These are phyloP conservation scores for Rhizophagus prolifer DNA, from an alignment of 192 early-diverging fungal species.

Conservation along the genomic window DNA sequence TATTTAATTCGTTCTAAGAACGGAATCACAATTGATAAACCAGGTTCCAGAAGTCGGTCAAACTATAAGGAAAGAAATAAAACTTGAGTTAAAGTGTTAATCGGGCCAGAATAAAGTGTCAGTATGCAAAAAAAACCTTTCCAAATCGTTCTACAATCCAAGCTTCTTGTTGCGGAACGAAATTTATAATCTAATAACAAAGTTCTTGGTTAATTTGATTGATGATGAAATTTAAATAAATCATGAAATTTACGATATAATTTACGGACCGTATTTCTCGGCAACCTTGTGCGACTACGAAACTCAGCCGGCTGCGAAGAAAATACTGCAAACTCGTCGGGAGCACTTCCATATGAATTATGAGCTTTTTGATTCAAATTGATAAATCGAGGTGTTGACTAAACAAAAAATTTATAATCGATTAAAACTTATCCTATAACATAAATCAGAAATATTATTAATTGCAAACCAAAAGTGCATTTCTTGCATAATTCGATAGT, in stretches of 20 bases:
- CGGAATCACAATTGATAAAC: slow-evolving; percentile 87
- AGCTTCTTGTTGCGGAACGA: slow-evolving; percentile 97
- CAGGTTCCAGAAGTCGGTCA: slow-evolving; percentile 82
- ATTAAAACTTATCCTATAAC: neutral
- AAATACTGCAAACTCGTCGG: neutral
- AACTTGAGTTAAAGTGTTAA: too few species aligned
- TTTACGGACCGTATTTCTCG: neutral
- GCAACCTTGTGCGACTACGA: slow-evolving; percentile 8
- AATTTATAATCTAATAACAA: slow-evolving; percentile 72
- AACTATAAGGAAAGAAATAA: slow-evolving; percentile 40
- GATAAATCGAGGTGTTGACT: neutral
- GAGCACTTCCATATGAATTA: neutral
- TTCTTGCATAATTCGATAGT: neutral
- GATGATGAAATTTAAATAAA: neutral
- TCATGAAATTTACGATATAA: neutral
- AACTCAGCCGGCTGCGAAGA: neutral
- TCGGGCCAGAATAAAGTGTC: neutral
- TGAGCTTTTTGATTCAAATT: neutral
- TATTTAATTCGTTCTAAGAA: slow-evolving; percentile 87
- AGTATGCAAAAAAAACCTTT: slow-evolving; percentile 5
- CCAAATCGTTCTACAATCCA: slow-evolving; percentile 99
- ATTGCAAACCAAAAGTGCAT: neutral
- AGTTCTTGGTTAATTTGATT: neutral
- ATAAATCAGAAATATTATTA: neutral
- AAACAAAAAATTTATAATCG: neutral